phyloP scores from a whole-genome alignment of 2,329 filamentous ascomycete genomes.

The Aureobasidium zeae region DNA sequence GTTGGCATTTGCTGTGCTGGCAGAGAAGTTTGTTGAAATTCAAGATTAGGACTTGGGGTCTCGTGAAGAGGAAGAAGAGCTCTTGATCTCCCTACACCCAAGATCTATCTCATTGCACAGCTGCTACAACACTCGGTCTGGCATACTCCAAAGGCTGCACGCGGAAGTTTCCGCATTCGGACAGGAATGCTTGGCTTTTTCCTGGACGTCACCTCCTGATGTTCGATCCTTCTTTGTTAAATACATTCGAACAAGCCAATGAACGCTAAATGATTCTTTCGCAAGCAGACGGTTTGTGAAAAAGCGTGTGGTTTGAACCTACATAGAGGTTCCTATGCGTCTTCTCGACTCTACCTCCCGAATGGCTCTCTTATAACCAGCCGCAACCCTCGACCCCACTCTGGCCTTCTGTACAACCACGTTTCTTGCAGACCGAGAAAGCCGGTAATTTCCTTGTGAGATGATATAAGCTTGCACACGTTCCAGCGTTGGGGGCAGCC shows the following conservation, averaged over 20 bases:
- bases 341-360: neutral
- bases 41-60: no score
- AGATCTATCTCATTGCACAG: no score
- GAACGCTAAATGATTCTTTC: no score
- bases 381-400: neutral
- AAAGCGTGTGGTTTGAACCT: no score
- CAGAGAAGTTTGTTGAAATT: neutral
- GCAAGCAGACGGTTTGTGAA: no score
- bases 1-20: neutral
- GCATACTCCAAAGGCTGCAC: neutral
- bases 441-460: neutral
- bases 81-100: no score
- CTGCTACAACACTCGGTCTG: no score
- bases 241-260: no score
- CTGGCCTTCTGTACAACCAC: neutral
- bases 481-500: constrained; percentile 3
- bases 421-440: neutral
- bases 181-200: constrained; percentile 2
- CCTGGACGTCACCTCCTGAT: neutral
- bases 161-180: neutral
- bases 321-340: no score
- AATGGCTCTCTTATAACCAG: neutral
- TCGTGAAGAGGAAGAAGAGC: no score
- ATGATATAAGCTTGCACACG: neutral
- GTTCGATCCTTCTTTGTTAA: neutral